phyloP scores from a whole-genome alignment of 83 land plant genomes.

The Picea engelmannii region DNA sequence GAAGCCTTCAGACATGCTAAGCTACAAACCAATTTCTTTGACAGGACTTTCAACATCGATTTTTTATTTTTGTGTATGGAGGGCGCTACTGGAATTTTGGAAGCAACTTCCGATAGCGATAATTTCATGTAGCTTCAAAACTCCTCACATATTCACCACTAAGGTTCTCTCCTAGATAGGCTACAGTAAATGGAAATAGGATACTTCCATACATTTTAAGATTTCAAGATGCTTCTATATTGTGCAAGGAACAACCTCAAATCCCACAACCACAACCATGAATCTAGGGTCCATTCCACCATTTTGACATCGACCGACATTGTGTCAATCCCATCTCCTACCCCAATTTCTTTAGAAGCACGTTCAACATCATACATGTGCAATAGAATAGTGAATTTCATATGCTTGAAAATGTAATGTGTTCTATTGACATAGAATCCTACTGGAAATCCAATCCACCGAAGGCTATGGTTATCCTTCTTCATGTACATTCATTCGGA shows the following conservation, averaged over 20 bases:
- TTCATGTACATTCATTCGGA: conserved; percentile 27
- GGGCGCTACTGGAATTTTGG: too few relatives aligned
- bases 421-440: conserved; percentile 41
- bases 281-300: conserved; percentile 34
- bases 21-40: too few relatives aligned
- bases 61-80: too few relatives aligned
- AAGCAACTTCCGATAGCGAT: too few relatives aligned
- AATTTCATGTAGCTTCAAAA: too few relatives aligned
- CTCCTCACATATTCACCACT: too few relatives aligned
- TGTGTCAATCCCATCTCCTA: conserved; percentile 67
- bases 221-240: conserved; percentile 25
- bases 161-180: conserved; percentile 14
- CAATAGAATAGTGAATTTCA: conserved; percentile 69
- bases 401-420: conserved; percentile 67
- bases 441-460: conserved; percentile 76
- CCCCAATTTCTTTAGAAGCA: conserved; percentile 57
- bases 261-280: conserved; percentile 70
- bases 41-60: too few relatives aligned
- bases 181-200: conserved; percentile 36
- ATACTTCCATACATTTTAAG: conserved; percentile 43
- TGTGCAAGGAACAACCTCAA: conserved; percentile 63
- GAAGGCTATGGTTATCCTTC: conserved; percentile 34
- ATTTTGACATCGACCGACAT: conserved; percentile 12
- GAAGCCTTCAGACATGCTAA: too few relatives aligned
- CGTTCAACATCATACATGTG: conserved; percentile 69